Evolutionary conservation across 208 protist genomes (phyloP).

Genomic region (Trypanosoma cruzi): DNA sequence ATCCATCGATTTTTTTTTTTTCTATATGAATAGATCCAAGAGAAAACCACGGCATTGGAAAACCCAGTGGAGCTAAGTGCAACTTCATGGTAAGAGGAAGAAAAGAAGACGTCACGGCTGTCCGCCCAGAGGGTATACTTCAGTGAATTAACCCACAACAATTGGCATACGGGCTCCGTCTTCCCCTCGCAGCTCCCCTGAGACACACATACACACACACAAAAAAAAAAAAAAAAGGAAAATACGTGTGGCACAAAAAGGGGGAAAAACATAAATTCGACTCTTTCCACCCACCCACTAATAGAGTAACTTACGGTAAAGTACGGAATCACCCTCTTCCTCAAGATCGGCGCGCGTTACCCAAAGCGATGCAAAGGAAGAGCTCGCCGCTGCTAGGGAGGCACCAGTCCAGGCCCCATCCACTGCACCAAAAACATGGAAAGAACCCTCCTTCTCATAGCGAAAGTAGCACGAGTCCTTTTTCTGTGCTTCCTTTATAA

Average conservation of each 20-base stretch:
- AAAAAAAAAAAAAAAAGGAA: constrained; percentile 1
- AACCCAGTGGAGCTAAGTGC: not conserved
- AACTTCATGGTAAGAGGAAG: not conserved
- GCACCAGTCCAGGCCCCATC: constrained; percentile 79
- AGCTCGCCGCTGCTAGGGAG: constrained; percentile 75
- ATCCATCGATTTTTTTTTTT: not conserved
- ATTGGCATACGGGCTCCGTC: not conserved
- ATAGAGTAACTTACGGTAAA: constrained; percentile 80
- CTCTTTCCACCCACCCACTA: constrained; percentile 27
- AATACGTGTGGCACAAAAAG: no score
- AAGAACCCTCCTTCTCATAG: constrained; percentile 58
- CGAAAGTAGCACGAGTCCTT: constrained; percentile 79
- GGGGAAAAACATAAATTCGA: not conserved
- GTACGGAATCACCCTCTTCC: constrained; percentile 69
- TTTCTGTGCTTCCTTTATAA: constrained; percentile 62
- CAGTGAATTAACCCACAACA: not conserved
- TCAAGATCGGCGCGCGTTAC: constrained; percentile 70
- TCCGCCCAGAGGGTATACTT: not conserved
- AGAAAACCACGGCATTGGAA: not conserved
- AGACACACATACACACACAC: no score
- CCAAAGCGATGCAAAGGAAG: constrained; percentile 81
- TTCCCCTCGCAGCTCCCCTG: not conserved
- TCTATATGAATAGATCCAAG: not conserved
- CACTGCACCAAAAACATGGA: constrained; percentile 28
- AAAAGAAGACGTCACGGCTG: not conserved